Evolutionary conservation across 2,329 filamentous ascomycete genomes (phyloP).

Genomic region (Aspergillus udagawae): DNA sequence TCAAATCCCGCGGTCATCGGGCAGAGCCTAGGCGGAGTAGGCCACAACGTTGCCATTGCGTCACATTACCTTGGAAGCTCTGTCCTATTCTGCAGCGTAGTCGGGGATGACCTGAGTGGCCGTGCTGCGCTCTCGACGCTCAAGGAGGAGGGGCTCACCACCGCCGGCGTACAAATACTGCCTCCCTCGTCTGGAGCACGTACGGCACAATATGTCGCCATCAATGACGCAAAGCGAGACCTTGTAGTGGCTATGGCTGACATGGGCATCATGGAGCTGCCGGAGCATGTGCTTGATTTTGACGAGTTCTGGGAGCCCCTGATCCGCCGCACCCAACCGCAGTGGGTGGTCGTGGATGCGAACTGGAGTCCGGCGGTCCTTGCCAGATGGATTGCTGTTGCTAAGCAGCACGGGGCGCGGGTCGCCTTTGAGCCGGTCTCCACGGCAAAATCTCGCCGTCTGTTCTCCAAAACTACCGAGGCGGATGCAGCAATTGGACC

Average conservation of each 20-base stretch:
- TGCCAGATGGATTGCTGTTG: conserved; percentile 62
- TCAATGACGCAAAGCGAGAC: conserved; percentile 80
- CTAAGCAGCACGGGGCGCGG: conserved; percentile 52
- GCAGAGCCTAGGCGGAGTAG: conserved; percentile 86
- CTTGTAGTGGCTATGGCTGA: conserved; percentile 93
- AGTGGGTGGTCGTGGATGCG: conserved; percentile 78
- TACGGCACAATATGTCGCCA: conserved; percentile 86
- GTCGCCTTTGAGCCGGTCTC: conserved; percentile 90
- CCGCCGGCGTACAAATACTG: conserved; percentile 61
- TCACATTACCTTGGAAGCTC: conserved; percentile 64
- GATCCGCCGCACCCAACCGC: conserved; percentile 56
- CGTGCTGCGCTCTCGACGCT: conserved; percentile 67
- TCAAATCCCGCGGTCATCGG: conserved; percentile 81
- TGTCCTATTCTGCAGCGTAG: conserved; percentile 72
- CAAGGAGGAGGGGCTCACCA: conserved; percentile 54
- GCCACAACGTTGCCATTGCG: conserved; percentile 84
- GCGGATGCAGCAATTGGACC: conserved; percentile 26
- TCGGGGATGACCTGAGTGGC: conserved; percentile 77
- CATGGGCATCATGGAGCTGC: conserved; percentile 72
- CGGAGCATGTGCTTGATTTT: conserved; percentile 39
- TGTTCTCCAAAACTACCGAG: conserved; percentile 51
- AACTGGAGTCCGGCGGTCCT: conserved; percentile 74
- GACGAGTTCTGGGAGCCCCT: conserved; percentile 58
- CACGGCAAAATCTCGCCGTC: conserved; percentile 66
- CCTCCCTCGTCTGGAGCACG: conserved; percentile 52